Base-by-base conservation (phyloP, 805 yeast species). In the Zygotorulaspora florentina region DNA sequence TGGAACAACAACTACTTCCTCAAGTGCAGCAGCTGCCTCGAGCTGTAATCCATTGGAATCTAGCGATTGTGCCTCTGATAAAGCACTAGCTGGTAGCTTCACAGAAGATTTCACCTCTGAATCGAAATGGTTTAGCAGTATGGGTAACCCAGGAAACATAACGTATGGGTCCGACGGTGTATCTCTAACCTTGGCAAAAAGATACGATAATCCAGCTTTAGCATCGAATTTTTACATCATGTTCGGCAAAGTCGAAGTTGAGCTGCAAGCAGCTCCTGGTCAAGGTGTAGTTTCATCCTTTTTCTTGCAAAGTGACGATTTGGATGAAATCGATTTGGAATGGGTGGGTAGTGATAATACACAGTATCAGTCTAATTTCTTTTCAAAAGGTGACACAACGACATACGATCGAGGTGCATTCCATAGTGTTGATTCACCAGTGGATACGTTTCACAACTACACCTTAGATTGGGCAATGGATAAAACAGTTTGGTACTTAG, bases 271-370 rank as follows among this genome's bases (percentile, higher is more conserved):
- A 13, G 90, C 95, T 3, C 69, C 76, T 12, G 96, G 96, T 20
- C 66, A 65, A 15, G 96, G 96, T 51, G 74, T 90, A 34, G 79
- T 88, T 11, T 84, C 96, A 0, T 82, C 93, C 2, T 79, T 89
- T 54, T 87, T 83, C 53, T 72, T 89, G 44, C 95, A 87, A 61
- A 72, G 78, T 56, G 96, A 90, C 63, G 96, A 85, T 58, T 71
- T 83, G 52, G 97, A 90, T 66, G 97, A 90, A 67, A 80, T 90
- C 39, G 97, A 90, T 67, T 60, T 85, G 40, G 96, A 90, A 65
- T 85, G 93, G 82, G 72, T 85, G 37, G 96, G 96, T 15, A 81
- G 86, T 39, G 95, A 89, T 61, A 71, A 72, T 20, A 73, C 78
- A 35, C 83, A 87, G 61, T 79, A 85, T 55, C 95, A 87, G 67